A percentile compares a stretch with the other conserved stretches of the same genome.
These are phyloP conservation scores for Lachancea nothofagi DNA, from an alignment of 805 yeast species.

Conservation along the genomic window DNA sequence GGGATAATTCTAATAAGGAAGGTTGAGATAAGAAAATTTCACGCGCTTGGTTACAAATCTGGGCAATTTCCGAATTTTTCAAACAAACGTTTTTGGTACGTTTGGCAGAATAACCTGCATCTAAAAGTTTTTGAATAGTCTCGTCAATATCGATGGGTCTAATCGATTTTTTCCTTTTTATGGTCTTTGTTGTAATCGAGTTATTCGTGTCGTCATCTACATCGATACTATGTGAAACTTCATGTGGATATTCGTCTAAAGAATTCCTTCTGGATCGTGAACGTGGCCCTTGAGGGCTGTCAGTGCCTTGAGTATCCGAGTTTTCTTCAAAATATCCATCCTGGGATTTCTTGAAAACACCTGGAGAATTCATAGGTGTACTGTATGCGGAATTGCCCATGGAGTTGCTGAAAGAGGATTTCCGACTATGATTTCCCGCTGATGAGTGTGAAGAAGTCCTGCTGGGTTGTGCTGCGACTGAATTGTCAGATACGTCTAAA, in stretches of 20 bases:
- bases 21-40: slow-evolving; percentile 91
- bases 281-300: slow-evolving; percentile 1
- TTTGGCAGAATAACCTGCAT: slow-evolving; percentile 95
- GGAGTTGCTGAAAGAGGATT: slow-evolving; percentile 26
- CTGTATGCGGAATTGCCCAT: slow-evolving; percentile 28
- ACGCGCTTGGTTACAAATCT: slow-evolving; percentile 80
- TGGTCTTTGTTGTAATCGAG: slow-evolving; percentile 17
- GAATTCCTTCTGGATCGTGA: slow-evolving; percentile 10
- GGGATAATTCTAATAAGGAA: slow-evolving; percentile 71
- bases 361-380: slow-evolving; percentile 33
- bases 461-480: slow-evolving; percentile 9
- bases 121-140: slow-evolving; percentile 81
- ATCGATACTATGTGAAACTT: slow-evolving; percentile 11
- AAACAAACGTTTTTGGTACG: slow-evolving; percentile 84
- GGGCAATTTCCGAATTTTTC: slow-evolving; percentile 82
- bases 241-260: slow-evolving; percentile 24
- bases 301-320: not conserved
- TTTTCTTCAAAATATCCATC: slow-evolving; percentile 21
- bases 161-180: slow-evolving; percentile 21
- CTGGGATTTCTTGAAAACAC: slow-evolving; percentile 14
- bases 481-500: slow-evolving; percentile 10
- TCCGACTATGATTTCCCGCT: slow-evolving; percentile 27
- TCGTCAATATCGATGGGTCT: slow-evolving; percentile 66
- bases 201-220: slow-evolving; percentile 19
- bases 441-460: slow-evolving; percentile 26